A percentile compares a stretch with the other conserved stretches of the same genome.
Conservation (phyloP, 441 rosid species). For the Erodium trifolium region DNA sequence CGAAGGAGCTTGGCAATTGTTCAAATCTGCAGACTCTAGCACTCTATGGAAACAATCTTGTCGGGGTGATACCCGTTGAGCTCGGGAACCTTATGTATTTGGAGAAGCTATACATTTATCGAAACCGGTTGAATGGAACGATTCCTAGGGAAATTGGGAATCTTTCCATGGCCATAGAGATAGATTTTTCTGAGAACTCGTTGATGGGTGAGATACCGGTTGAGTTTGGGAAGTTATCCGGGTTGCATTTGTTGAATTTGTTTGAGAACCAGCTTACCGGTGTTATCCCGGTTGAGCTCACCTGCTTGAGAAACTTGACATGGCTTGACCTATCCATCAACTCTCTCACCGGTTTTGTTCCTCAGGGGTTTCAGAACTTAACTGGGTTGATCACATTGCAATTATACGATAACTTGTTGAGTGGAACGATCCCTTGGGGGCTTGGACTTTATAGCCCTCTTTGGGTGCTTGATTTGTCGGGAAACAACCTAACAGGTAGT, state of each 20-base stretch:
- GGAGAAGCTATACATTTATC: constrained; percentile 64
- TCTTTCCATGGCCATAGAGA: constrained; percentile 53
- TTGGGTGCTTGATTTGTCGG: constrained; percentile 82
- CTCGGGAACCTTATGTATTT: constrained; percentile 68
- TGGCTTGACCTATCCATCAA: constrained; percentile 91
- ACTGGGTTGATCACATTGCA: constrained; percentile 61
- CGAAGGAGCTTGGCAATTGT: constrained; percentile 75
- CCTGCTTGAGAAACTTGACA: constrained; percentile 55
- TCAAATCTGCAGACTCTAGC: constrained; percentile 61
- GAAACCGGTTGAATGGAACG: constrained; percentile 75
- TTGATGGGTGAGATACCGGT: constrained; percentile 65
- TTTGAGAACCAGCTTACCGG: constrained; percentile 84
- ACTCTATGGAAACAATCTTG: constrained; percentile 55
- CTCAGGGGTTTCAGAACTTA: constrained; percentile 60
- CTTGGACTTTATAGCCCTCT: constrained; percentile 70
- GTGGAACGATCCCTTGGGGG: constrained; percentile 59
- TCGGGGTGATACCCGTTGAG: constrained; percentile 62
- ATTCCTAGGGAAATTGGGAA: constrained; percentile 78
- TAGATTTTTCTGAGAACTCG: constrained; percentile 82
- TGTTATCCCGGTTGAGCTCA: constrained; percentile 64
- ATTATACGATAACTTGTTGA: constrained; percentile 67
- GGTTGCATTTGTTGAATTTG: constrained; percentile 52
- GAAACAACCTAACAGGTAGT: constrained; percentile 60
- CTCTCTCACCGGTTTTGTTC: constrained; percentile 69
- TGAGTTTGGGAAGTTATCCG: constrained; percentile 60